Conservation (phyloP, 768 basidiomycete species). For the Phlebiopsis gigantea region DNA sequence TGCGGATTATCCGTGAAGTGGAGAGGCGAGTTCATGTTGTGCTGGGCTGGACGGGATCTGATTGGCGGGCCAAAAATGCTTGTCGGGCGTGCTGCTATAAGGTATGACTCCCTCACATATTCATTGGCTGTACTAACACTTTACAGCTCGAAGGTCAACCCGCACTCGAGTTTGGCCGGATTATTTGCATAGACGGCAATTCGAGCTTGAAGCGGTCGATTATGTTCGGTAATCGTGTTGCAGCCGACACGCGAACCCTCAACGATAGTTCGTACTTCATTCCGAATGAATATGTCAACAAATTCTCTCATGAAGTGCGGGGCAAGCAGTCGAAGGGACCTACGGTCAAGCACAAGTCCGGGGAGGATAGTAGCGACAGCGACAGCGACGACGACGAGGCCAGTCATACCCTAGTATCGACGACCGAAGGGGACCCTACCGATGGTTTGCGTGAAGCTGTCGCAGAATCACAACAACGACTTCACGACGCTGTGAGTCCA, state of each 20-base stretch:
- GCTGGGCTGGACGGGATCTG: constrained; percentile 23
- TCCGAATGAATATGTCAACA: constrained; percentile 20
- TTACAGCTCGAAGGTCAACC: constrained; percentile 27
- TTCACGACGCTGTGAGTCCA: too few relatives aligned
- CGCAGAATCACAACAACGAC: background rate
- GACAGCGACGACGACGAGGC: background rate
- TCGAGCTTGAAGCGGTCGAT: constrained; percentile 21
- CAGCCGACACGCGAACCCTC: constrained; percentile 16
- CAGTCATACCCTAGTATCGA: too few relatives aligned
- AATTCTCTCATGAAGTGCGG: constrained; percentile 26
- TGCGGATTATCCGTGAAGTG: constrained; percentile 22
- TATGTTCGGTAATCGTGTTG: constrained; percentile 12
- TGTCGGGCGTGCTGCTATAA: constrained; percentile 35
- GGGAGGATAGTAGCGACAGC: background rate
- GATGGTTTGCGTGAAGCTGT: constrained; percentile 1
- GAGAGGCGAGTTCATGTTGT: constrained; percentile 17
- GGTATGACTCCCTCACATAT: constrained; percentile 14
- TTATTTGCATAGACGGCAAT: constrained; percentile 20
- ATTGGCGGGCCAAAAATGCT: constrained; percentile 30
- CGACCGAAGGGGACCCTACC: constrained; percentile 3
- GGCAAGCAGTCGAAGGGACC: constrained; percentile 3
- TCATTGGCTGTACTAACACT: background rate
- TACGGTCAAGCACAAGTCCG: background rate
- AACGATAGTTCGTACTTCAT: constrained; percentile 24
- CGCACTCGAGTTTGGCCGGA: constrained; percentile 17